phyloP scores from a whole-genome alignment of 2,329 filamentous ascomycete species.

The Ascochyta rabiei region DNA sequence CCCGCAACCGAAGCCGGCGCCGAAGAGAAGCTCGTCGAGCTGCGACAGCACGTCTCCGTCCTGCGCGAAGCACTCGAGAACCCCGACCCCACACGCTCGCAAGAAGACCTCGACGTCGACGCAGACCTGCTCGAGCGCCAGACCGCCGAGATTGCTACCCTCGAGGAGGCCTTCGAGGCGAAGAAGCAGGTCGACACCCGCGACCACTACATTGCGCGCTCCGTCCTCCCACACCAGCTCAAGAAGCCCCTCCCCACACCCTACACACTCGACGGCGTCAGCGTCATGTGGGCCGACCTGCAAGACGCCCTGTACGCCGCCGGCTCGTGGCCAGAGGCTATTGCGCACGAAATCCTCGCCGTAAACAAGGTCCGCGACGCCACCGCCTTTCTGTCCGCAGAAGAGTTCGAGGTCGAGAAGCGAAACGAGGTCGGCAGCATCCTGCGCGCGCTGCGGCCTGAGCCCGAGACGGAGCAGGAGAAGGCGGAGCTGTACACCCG shows the following conservation, averaged over 20 bases:
- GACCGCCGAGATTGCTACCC: slow-evolving; percentile 20
- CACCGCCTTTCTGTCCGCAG: slow-evolving; percentile 22
- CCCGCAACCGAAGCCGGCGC: slow-evolving; percentile 31
- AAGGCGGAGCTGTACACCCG: neutral
- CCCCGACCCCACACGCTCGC: slow-evolving; percentile 20
- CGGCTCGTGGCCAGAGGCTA: slow-evolving; percentile 27
- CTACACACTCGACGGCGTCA: slow-evolving; percentile 35
- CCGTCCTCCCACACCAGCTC: slow-evolving; percentile 29
- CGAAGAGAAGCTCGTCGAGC: slow-evolving; percentile 23
- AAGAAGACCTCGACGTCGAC: slow-evolving; percentile 19
- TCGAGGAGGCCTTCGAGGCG: slow-evolving; percentile 34
- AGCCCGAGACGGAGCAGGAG: slow-evolving; percentile 8
- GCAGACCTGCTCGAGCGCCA: slow-evolving; percentile 17
- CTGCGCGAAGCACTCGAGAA: slow-evolving; percentile 23
- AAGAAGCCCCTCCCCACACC: slow-evolving; percentile 26
- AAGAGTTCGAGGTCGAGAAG: slow-evolving; percentile 29
- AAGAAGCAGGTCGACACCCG: slow-evolving; percentile 22
- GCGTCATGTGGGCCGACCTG: slow-evolving; percentile 43
- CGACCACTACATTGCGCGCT: slow-evolving; percentile 32
- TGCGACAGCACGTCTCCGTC: slow-evolving; percentile 17
- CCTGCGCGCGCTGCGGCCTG: slow-evolving; percentile 16
- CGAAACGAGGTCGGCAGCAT: slow-evolving; percentile 24
- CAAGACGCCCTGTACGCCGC: slow-evolving; percentile 39
- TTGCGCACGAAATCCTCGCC: slow-evolving; percentile 30
- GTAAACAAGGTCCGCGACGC: slow-evolving; percentile 20